Base-by-base conservation (phyloP, 441 rosid genomes). In the Biscutella laevigata region DNA sequence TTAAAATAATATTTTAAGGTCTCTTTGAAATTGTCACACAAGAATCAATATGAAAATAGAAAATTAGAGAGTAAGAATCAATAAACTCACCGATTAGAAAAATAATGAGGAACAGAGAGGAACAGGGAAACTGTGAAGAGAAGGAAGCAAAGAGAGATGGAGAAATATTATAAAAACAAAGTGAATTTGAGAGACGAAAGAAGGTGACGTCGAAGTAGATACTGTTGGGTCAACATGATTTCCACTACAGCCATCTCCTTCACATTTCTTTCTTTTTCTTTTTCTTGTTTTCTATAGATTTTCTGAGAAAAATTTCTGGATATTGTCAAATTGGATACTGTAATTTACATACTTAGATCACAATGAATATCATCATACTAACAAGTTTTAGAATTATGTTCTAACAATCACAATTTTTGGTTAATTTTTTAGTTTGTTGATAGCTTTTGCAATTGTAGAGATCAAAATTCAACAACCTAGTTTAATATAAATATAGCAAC, bases 221-320 rank as follows among this genome's bases (percentile, higher is more conserved):
- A 73, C 68, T 36, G 53, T 57, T 52, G 69, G 68, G 78, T 77
- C 81, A 77, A 82, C 68, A 71, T 68, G 81, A 75, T 54, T 77
- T 77, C 76, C 74, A 58, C 74, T 66, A 48, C 39, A n/a, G 8
- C 75, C 79, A 73, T n/a, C 28, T 75, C 57, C 76, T 67, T 70
- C 52, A 52, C 66, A 62, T 39, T 59, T 64, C 40, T 42, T 39
- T 46, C 59, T 63, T 63, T 21, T 70, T 53, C 10, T 1, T 7
- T 14, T 48, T 1, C 3, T 11, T 5, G 0, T 32, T 38, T 25
- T 19, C 32, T 53, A 36, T 53, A 38, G 21, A 40, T 10, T 39
- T 14, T n/a, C n/a, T n/a, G n/a, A n/a, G n/a, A n/a, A n/a, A n/a
- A n/a, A n/a, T n/a, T n/a, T n/a, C n/a, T n/a, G n/a, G n/a, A n/a